Percentiles rank a stretch among this genome's conserved stretches.
phyloP scores from a whole-genome alignment of 305 asterid species.

The Solanum aculeatissimum region DNA sequence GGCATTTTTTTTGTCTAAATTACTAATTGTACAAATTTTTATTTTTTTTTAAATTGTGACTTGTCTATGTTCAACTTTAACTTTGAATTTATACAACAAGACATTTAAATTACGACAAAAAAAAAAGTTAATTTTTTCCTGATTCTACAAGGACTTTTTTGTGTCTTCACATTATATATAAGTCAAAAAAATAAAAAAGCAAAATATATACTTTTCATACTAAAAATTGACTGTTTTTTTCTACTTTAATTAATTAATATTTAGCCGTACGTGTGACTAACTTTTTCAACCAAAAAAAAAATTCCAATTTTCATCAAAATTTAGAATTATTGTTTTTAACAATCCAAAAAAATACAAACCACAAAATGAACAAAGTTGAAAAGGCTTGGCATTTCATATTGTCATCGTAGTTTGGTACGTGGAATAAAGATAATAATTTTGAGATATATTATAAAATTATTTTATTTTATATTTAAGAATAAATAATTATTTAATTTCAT shows the following conservation, averaged over 20 bases:
- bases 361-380: not conserved
- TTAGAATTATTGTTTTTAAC: not conserved
- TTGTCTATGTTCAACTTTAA: not conserved
- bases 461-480: not conserved
- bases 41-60: not conserved
- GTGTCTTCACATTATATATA: not conserved
- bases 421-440: not conserved
- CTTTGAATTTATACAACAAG: not conserved
- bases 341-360: not conserved
- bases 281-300: not conserved
- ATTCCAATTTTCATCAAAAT: not conserved
- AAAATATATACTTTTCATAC: not conserved
- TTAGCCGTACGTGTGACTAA: not conserved
- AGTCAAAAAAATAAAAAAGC: not conserved
- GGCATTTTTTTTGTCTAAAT: not conserved
- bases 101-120: not conserved
- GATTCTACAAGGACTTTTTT: not conserved
- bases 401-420: not conserved
- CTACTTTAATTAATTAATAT: not conserved
- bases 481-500: no score
- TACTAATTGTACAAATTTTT: not conserved
- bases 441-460: not conserved
- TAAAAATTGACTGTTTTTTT: not conserved
- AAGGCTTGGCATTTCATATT: not conserved
- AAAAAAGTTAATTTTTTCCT: not conserved